Base-by-base conservation (phyloP, 192 early-diverging fungal genomes). In the Coemansia sp. region DNA sequence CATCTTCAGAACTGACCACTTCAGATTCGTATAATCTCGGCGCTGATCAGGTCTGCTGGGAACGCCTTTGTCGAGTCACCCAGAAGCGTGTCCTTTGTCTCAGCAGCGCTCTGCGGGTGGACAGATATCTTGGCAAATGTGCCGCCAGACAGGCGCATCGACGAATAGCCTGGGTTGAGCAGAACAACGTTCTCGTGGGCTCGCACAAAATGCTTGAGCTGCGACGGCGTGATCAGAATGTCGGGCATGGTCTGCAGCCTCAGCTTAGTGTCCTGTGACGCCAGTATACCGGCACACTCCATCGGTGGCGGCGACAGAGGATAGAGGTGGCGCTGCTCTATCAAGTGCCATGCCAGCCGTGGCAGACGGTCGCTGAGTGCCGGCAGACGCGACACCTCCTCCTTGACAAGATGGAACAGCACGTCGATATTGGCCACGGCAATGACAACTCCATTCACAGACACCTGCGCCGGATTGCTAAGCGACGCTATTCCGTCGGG, bases 401-500 rank as follows among this genome's bases (percentile, higher is more conserved):
- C 87, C 17, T 75, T 80, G 52, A 83, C 79, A 5, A 98, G 61
- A 48, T 90, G 88, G 57, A 87, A 85, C 56, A 98, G 71, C 28
- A 87, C 74, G 73, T 99, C 96, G 22, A 87, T 80, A 6, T 87
- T 93, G 54, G 86, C 87, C 29, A 93, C 72, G 0, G 89, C 92
- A 83, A 97, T 80, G 12, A 86, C 77, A 32, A 92, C 78, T 63
- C 94, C 95, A 73, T 99, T 96, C 67, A 97, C 82, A 0, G 74
- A 73, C 40, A 97, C 86, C 66, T 91, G 90, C 4, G 87, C 87
- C 10, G 97, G 97, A 72, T 99, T 99, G 28, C 87, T 85, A 8
- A 85, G 66, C 48, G 78, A 84, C 25, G 64, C 63, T 18, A 76
- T 51, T 16, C 68, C 80, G 25, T 54, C 62, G 0, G 75, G 75